Percentiles rank a stretch among this genome's conserved stretches.
phyloP scores from a whole-genome alignment of 2,329 filamentous ascomycete genomes.

The Trichoderma endophyticum region DNA sequence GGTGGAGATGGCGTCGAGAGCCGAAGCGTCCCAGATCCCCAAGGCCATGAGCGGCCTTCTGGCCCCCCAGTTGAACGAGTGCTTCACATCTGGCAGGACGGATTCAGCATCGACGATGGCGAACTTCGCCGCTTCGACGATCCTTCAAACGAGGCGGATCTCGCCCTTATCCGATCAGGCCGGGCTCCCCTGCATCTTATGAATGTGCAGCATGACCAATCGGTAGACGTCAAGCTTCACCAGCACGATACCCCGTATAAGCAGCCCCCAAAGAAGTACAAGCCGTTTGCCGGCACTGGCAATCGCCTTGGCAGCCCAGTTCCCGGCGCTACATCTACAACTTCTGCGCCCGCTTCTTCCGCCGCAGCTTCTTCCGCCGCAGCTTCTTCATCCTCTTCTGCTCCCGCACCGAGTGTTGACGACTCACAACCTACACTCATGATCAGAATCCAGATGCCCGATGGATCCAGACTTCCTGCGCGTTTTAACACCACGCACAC shows the following conservation, averaged over 20 bases:
- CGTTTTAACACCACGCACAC: constrained; percentile 80
- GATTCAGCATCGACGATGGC: constrained; percentile 82
- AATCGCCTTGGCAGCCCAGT: constrained; percentile 75
- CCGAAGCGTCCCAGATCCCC: constrained; percentile 62
- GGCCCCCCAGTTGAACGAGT: constrained; percentile 60
- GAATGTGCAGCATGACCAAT: constrained; percentile 70
- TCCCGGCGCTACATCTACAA: constrained; percentile 50
- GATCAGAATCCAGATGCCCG: constrained; percentile 73
- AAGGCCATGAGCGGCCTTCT: constrained; percentile 28
- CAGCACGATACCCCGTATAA: constrained; percentile 71
- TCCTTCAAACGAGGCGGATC: constrained; percentile 66
- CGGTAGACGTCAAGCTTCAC: constrained; percentile 74
- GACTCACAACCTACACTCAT: constrained; percentile 64
- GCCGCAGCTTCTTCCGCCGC: constrained; percentile 39
- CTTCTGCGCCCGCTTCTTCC: constrained; percentile 30
- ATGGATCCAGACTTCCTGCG: constrained; percentile 72
- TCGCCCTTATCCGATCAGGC: constrained; percentile 73
- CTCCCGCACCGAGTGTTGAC: constrained; percentile 49
- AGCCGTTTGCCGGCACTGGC: constrained; percentile 69
- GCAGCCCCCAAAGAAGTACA: constrained; percentile 70
- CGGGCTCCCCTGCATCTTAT: constrained; percentile 75
- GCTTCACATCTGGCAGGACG: constrained; percentile 78
- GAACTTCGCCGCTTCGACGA: constrained; percentile 76
- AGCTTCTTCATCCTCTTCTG: constrained; percentile 34
- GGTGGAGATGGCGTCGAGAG: constrained; percentile 75